These are phyloP conservation scores for Glaciozyma martinii DNA, from an alignment of 768 basidiomycete genomes.

Conservation along the genomic window DNA sequence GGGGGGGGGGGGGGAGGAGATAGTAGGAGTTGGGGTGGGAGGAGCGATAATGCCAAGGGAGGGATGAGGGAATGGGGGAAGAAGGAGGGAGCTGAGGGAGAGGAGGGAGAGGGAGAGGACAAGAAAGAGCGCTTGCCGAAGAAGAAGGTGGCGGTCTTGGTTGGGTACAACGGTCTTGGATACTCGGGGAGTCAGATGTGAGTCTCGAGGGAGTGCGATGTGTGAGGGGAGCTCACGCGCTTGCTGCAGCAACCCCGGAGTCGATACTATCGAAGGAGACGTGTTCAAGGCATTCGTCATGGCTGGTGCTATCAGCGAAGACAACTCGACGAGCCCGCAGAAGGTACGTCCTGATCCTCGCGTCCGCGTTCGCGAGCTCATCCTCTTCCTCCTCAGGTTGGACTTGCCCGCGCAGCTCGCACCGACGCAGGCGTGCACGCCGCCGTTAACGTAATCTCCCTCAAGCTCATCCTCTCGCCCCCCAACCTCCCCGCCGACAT, in stretches of 20 bases:
- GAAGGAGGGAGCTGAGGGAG: neutral
- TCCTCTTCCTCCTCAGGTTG: conserved; percentile 49
- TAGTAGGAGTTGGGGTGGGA: conserved; percentile 5
- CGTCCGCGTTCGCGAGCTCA: neutral
- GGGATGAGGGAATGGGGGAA: conserved; percentile 20
- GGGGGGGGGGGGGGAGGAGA: neutral
- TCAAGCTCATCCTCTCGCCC: conserved; percentile 36
- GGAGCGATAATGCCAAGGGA: conserved; percentile 14
- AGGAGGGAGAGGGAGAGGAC: conserved; percentile 14
- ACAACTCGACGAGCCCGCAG: conserved; percentile 81
- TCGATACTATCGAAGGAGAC: conserved; percentile 77
- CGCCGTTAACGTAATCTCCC: conserved; percentile 80
- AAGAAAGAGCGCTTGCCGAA: conserved; percentile 51
- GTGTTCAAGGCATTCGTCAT: conserved; percentile 80
- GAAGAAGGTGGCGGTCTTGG: conserved; percentile 67
- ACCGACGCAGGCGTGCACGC: conserved; percentile 98
- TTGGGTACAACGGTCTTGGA: conserved; percentile 87
- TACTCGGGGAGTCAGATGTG: conserved; percentile 96
- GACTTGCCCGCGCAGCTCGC: conserved; percentile 75
- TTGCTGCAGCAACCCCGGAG: conserved; percentile 56
- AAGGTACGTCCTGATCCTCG: conserved; percentile 50
- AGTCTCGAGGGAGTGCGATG: conserved; percentile 35
- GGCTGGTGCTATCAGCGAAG: conserved; percentile 84
- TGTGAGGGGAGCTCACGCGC: neutral
- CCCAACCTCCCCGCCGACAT: conserved; percentile 57